These are phyloP conservation scores for Diplotaxis tenuifolia DNA, from an alignment of 345 rosid species.

Conservation along the genomic window DNA sequence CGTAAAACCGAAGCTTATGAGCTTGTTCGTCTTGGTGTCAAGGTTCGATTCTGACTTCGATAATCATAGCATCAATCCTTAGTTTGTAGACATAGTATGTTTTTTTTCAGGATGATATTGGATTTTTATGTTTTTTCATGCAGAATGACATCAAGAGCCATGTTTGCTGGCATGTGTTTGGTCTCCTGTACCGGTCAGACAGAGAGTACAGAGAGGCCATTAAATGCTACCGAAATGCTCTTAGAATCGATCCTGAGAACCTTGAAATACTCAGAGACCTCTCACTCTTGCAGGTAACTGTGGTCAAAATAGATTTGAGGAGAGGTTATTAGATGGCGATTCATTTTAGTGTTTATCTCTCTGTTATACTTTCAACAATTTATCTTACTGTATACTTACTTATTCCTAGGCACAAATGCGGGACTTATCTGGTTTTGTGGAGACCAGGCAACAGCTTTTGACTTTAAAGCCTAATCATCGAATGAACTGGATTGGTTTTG, in stretches of 20 bases:
- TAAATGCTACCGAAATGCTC: constrained; percentile 93
- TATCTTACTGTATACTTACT: constrained; percentile 8
- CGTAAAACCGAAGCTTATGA: constrained; percentile 97
- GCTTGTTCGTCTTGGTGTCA: constrained; percentile 89
- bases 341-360: constrained; percentile 6
- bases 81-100: background rate
- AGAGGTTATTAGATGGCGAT: background rate
- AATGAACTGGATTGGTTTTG: constrained; percentile 99
- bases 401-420: constrained; percentile 95
- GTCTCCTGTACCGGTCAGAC: constrained; percentile 96
- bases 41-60: constrained; percentile 50
- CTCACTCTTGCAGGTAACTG: constrained; percentile 86
- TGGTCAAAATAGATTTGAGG: background rate
- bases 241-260: constrained; percentile 95
- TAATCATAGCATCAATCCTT: background rate
- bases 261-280: constrained; percentile 94
- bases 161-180: constrained; percentile 99
- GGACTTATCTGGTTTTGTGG: constrained; percentile 92
- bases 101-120: constrained; percentile 6
- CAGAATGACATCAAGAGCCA: constrained; percentile 99
- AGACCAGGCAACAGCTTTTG: constrained; percentile 93
- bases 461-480: constrained; percentile 96
- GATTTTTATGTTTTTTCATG: constrained; percentile 33
- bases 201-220: constrained; percentile 99
- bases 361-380: background rate